phyloP scores from a whole-genome alignment of 164 flowering plant genomes.

The Vitis rotundifolia region DNA sequence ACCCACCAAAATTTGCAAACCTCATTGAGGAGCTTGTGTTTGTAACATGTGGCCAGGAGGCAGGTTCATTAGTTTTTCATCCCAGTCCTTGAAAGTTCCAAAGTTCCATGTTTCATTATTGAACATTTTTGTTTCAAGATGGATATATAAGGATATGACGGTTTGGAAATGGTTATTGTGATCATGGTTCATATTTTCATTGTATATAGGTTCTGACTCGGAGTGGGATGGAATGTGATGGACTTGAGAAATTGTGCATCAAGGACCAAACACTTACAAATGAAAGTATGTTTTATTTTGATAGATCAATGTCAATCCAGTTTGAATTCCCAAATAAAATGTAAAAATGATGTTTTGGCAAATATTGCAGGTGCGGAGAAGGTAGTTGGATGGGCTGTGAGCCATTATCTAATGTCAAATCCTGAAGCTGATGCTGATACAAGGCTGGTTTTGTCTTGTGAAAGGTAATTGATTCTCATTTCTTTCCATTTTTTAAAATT shows the following conservation, averaged over 20 bases:
- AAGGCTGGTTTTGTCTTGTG: slow-evolving; percentile 50
- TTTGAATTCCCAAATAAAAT: too few species aligned
- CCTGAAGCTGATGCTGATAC: slow-evolving; percentile 44
- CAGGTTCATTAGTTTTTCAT: neutral
- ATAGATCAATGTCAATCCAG: neutral
- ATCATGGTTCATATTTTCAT: slow-evolving; percentile 13
- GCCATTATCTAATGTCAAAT: slow-evolving; percentile 70
- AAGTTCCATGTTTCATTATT: neutral
- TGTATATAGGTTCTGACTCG: slow-evolving; percentile 58
- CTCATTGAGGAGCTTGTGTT: too few species aligned
- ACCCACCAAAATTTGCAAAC: too few species aligned
- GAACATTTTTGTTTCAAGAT: neutral
- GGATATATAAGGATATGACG: neutral
- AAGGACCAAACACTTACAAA: slow-evolving; percentile 68
- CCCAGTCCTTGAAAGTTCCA: neutral
- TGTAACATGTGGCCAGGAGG: too few species aligned
- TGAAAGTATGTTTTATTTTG: slow-evolving; percentile 58
- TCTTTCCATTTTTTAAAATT: neutral
- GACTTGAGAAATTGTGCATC: slow-evolving; percentile 63
- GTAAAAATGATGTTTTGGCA: neutral
- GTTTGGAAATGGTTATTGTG: neutral
- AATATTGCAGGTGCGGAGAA: slow-evolving; percentile 70
- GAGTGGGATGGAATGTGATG: slow-evolving; percentile 68
- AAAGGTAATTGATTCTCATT: slow-evolving; percentile 45
- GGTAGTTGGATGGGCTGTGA: slow-evolving; percentile 82